Base-by-base conservation (phyloP, 2,329 filamentous ascomycete genomes). In the Scedosporium dehoogii region DNA sequence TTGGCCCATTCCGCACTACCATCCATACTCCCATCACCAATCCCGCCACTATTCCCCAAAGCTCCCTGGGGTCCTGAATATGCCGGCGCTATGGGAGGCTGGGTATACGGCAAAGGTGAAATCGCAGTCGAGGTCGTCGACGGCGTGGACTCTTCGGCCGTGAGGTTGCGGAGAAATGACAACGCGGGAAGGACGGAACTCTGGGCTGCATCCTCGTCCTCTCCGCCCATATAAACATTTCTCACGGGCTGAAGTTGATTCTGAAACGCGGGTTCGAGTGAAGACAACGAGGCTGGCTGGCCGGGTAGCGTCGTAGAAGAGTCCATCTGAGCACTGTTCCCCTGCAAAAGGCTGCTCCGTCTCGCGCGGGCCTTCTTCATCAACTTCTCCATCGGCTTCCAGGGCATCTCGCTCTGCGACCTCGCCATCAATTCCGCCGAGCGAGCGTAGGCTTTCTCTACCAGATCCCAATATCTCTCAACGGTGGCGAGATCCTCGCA, bases 381-480 rank as follows among this genome's bases (percentile, higher is more conserved):
- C 56, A 58, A 41, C 16, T 58, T 58, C 56, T 58, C 56, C 56
- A 58, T 58, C 38, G 56, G 56, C 10, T 25, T 18, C 38, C 38
- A 41, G 27, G 56, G 27, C 38, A 58, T 16, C 38, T 58, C 56
- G 38, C 38, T 42, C 10, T 18, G 27, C 2, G 56, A 58, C 27
- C 16, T 42, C 27, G 16, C 38, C 56, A 58, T 58, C n/a, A 58
- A 25, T 3, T 58, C 27, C 38, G 27, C 38, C 56, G 38, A 58
- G 27, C 33, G 56, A n/a, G 56, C 27, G 27, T 58, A 58, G 2
- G 56, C 56, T 14, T 25, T 41, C 18, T 58, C 56, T 2, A 58
- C 27, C 10, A 42, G 27, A 23, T 58, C 56, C 56, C 56, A 58
- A 25, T 42, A 58, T 2, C 38, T 58, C 27, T 58, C 56, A 6